Evolutionary conservation across 495 filamentous ascomycete genomes (phyloP).

Genomic region (Bacidia rubella): DNA sequence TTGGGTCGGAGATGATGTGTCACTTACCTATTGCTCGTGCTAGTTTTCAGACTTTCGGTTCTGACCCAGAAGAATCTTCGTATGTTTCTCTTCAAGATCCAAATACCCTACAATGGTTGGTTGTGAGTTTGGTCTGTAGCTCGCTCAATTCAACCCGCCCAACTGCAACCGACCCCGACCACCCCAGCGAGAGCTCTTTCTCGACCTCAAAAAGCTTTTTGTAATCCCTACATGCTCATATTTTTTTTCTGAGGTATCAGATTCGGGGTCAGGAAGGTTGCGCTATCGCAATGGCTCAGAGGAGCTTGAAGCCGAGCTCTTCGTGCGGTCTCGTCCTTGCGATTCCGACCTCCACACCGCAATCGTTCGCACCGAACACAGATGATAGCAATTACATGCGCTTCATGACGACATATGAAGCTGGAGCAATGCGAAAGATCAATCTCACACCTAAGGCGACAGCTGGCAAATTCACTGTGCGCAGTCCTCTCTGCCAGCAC

Average conservation of each 20-base stretch:
- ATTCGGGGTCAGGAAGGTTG: not conserved
- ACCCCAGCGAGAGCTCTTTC: not conserved
- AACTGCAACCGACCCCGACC: not conserved
- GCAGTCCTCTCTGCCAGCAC: not conserved
- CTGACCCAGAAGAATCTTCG: too few species aligned
- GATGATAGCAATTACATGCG: too few species aligned
- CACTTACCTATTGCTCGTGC: not conserved
- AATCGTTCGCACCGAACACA: too few species aligned
- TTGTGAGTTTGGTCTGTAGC: too few species aligned
- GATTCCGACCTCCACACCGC: too few species aligned
- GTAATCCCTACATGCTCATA: not conserved
- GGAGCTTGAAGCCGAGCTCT: not conserved
- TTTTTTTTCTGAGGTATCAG: not conserved
- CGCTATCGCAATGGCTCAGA: not conserved
- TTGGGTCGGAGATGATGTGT: not conserved
- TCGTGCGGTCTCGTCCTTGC: too few species aligned
- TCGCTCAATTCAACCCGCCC: not conserved
- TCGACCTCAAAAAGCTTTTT: not conserved
- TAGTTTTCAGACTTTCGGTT: not conserved
- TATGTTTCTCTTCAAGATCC: too few species aligned
- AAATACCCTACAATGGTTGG: too few species aligned
- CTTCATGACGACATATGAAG: too few species aligned
- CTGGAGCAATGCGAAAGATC: not conserved
- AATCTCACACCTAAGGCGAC: not conserved
- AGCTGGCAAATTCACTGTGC: not conserved